These are phyloP conservation scores for Anethum foeniculum DNA, from an alignment of 140 eudicot genomes.

Conservation along the genomic window DNA sequence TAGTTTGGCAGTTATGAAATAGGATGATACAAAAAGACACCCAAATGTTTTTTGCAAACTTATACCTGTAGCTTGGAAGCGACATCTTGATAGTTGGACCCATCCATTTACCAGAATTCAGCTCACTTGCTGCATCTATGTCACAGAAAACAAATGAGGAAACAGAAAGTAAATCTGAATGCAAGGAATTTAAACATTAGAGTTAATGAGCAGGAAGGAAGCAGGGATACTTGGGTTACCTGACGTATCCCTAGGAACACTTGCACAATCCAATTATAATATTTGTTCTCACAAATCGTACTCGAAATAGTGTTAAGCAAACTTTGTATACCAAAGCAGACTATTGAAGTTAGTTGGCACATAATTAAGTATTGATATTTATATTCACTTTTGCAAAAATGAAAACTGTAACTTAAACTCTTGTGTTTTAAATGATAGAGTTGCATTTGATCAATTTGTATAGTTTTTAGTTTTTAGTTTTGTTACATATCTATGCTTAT, in stretches of 20 bases:
- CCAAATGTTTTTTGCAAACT: background rate
- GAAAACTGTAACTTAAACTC: background rate
- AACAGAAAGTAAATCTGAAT: background rate
- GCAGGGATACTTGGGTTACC: background rate
- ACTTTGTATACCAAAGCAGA: background rate
- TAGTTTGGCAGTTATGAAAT: background rate
- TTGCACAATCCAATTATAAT: background rate
- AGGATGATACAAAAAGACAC: background rate
- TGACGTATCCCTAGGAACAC: background rate
- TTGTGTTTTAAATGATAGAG: background rate
- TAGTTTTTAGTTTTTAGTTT: background rate
- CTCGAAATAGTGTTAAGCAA: background rate
- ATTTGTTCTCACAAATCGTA: background rate
- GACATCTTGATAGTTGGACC: slow-evolving; percentile 74
- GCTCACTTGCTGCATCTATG: slow-evolving; percentile 28
- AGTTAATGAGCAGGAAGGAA: background rate
- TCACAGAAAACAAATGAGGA: background rate
- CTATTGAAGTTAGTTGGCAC: background rate
- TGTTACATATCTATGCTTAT: background rate
- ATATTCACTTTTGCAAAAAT: background rate
- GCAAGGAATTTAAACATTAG: background rate
- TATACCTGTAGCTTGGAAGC: slow-evolving; percentile 90
- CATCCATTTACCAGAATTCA: slow-evolving; percentile 46
- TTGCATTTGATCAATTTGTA: background rate
- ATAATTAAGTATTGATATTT: background rate